Base-by-base conservation (phyloP, 768 basidiomycete species). In the Strobilomyces confusus region DNA sequence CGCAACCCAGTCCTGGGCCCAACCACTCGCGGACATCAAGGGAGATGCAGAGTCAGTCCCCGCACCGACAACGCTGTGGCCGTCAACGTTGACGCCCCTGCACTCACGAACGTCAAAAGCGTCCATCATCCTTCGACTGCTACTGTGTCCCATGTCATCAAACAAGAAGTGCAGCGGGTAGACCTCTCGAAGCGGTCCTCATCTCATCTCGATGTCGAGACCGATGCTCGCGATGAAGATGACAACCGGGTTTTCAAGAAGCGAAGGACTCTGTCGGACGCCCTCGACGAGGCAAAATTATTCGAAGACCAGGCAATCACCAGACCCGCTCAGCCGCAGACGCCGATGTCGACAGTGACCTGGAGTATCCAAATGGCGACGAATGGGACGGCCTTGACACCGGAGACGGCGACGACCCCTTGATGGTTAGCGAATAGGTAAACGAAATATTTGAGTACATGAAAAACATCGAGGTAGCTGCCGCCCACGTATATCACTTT, bases 371-470 rank as follows among this genome's bases (percentile, higher is more conserved):
- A 4, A 76, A 87, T 52, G 77, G 76, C 56, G 59, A 74, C 63
- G 74, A 78, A 65, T 98, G 93, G 95, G 89, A 89, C 29, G 95
- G 98, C 64, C 79, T 98, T 15, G 94, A 98, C 58, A 83, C 82
- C 1, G 93, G 94, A 20, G 95, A 98, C 67, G 82, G 76, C 48
- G 92, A 93, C 46, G 95, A 99, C 65, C 95, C 95, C 14, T 77
- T 92, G 55, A 98, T 98, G 95, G 95, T 97, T 59, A 88, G 87
- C 73, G 92, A 98, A 71, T 99, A 99, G 64, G 94, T 97, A 47
- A 77, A 77, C 23, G 97, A 98, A 54, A 94, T 98, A 56, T 94
- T 94, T 73, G 75, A 87, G 52, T 98, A 99, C 73, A 80, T 98
- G 73, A 89, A 86, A 67, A 73, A 81, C 56, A 76, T 86, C 54